A percentile compares a stretch with the other conserved stretches of the same genome.
These are phyloP conservation scores for Hypoxylon trugodes DNA, from an alignment of 495 filamentous ascomycete species.

Conservation along the genomic window DNA sequence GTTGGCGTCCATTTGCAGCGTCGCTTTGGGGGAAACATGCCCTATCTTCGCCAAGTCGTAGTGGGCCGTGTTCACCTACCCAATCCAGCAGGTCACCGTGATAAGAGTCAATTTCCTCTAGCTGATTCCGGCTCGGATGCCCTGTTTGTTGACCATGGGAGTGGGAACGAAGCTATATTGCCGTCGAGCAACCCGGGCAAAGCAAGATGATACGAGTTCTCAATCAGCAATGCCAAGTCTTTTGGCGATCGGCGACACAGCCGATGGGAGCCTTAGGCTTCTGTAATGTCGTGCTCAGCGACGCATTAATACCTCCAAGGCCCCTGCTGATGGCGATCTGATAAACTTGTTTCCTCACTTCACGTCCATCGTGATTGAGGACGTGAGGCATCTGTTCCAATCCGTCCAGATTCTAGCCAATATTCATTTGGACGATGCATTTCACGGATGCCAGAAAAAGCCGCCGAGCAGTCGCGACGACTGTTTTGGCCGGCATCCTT, in stretches of 20 bases:
- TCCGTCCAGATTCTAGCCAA: neutral
- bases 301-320: constrained; percentile 22
- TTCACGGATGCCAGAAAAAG: constrained; percentile 30
- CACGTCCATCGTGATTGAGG: constrained; percentile 17
- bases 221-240: constrained; percentile 24
- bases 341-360: constrained; percentile 1
- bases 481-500: constrained; percentile 26
- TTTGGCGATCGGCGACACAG: constrained; percentile 22
- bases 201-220: constrained; percentile 4
- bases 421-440: constrained; percentile 19
- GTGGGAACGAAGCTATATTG: neutral
- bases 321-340: neutral
- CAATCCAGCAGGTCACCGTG: constrained; percentile 34
- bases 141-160: constrained; percentile 1
- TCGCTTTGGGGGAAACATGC: neutral
- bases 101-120: constrained; percentile 11
- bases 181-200: neutral
- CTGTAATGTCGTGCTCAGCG: neutral
- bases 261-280: constrained; percentile 9
- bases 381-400: neutral
- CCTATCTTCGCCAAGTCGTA: constrained; percentile 36
- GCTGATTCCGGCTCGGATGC: constrained; percentile 3
- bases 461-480: constrained; percentile 15
- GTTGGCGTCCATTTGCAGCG: too few species aligned
- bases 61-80: constrained; percentile 22